Evolutionary conservation across 2,329 filamentous ascomycete genomes (phyloP).

Genomic region (Pestalotiopsis sp.): DNA sequence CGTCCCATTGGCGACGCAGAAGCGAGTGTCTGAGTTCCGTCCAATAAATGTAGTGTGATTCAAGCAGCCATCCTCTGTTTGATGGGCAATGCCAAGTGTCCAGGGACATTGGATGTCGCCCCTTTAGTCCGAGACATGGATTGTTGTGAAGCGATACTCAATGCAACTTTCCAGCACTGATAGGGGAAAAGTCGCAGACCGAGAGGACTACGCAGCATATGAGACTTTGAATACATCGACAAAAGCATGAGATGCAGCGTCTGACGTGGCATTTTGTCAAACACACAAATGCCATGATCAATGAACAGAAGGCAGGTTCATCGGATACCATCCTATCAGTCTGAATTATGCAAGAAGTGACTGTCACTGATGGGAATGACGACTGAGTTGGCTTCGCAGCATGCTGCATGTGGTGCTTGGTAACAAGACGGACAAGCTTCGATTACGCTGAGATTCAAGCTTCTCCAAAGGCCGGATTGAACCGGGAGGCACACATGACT

Average conservation of each 20-base stretch:
- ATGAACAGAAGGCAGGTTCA: background rate
- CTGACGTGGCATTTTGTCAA: no score
- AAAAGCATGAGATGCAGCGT: no score
- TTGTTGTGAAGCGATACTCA: background rate
- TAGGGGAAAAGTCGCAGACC: background rate
- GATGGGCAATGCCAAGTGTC: background rate
- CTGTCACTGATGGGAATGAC: background rate
- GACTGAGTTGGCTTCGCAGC: background rate
- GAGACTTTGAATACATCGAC: no score
- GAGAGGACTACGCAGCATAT: no score
- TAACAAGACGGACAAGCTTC: background rate
- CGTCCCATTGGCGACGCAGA: background rate
- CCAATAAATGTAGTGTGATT: background rate
- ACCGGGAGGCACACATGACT: background rate
- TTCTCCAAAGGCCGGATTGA: background rate
- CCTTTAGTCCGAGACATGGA: background rate
- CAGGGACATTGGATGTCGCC: background rate
- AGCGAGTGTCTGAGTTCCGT: background rate
- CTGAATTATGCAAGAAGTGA: background rate
- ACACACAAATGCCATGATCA: background rate
- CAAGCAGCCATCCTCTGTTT: background rate
- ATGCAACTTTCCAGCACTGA: background rate
- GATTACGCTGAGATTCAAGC: slow-evolving; percentile 3
- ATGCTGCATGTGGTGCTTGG: background rate
- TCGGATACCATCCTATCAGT: background rate